phyloP scores from a whole-genome alignment of 2,329 filamentous ascomycete genomes.

The Colletotrichum chlorophyti region DNA sequence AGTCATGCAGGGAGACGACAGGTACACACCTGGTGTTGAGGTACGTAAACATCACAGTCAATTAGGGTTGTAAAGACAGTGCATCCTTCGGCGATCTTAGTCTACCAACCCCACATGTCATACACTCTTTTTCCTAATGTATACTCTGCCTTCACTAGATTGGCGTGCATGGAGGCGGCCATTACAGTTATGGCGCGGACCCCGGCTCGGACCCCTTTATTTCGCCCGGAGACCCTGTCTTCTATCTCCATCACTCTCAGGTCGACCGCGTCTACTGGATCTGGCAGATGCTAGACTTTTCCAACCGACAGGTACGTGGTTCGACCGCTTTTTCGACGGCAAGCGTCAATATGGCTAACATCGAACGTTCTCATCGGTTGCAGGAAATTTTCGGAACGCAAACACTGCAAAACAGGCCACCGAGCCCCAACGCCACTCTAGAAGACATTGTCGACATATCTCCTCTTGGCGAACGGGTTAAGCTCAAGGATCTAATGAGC shows the following conservation, averaged over 20 bases:
- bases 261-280: constrained; percentile 55
- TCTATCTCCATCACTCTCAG: constrained; percentile 52
- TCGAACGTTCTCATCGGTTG: background rate
- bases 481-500: constrained; percentile 44
- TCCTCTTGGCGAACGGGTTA: constrained; percentile 40
- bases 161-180: constrained; percentile 47
- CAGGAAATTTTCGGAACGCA: constrained; percentile 46
- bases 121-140: too few species aligned
- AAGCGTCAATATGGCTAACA: too few species aligned
- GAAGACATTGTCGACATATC: constrained; percentile 43
- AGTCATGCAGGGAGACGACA: constrained; percentile 42
- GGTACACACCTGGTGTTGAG: constrained; percentile 31
- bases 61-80: too few species aligned
- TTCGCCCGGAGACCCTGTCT: constrained; percentile 51
- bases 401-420: constrained; percentile 47
- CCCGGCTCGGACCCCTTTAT: constrained; percentile 52
- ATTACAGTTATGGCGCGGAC: too few species aligned
- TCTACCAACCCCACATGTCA: too few species aligned
- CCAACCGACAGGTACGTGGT: constrained; percentile 39
- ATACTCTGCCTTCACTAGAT: too few species aligned
- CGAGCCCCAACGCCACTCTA: constrained; percentile 48
- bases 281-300: constrained; percentile 53
- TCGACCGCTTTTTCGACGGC: too few species aligned
- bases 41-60: too few species aligned
- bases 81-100: too few species aligned